Conservation (phyloP, 768 basidiomycete genomes). For the Mycena sanguinolenta region DNA sequence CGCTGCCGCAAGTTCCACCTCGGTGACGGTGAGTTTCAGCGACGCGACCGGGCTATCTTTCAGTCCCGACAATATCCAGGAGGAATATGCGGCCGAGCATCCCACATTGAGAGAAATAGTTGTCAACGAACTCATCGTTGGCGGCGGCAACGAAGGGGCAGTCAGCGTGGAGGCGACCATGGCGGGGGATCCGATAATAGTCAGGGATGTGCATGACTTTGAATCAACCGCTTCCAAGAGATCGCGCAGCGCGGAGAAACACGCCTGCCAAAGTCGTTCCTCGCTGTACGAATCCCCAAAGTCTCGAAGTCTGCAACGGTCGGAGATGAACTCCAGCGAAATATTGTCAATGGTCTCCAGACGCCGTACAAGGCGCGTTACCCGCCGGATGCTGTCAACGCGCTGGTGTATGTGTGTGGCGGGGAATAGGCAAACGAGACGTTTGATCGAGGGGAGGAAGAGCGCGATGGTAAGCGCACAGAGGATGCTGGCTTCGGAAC, state of each 20-base stretch:
- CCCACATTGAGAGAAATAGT: conserved; percentile 1
- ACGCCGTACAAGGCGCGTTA: conserved; percentile 9
- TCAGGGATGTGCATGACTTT: conserved; percentile 14
- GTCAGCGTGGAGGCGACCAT: neutral
- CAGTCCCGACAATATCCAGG: conserved; percentile 11
- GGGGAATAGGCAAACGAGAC: conserved; percentile 14
- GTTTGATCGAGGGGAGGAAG: conserved; percentile 18
- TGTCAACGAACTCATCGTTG: neutral
- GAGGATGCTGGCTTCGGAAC: neutral
- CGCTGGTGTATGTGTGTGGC: neutral
- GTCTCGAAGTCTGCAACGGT: neutral
- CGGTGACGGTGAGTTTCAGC: neutral
- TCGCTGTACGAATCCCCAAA: neutral
- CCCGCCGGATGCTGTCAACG: neutral
- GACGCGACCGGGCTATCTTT: neutral
- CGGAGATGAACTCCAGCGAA: neutral
- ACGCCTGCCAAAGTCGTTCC: neutral
- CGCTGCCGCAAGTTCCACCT: neutral
- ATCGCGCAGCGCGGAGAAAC: conserved; percentile 8
- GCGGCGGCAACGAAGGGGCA: neutral
- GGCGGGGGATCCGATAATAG: neutral
- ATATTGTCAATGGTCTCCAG: conserved; percentile 1
- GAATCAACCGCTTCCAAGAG: neutral
- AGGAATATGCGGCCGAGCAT: neutral
- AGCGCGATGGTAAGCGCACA: conserved; percentile 13